Evolutionary conservation across 2,329 filamentous ascomycete species (phyloP), one percentile per base, ranked within the genome.

Genomic region (Colletotrichum theobromicola): DNA sequence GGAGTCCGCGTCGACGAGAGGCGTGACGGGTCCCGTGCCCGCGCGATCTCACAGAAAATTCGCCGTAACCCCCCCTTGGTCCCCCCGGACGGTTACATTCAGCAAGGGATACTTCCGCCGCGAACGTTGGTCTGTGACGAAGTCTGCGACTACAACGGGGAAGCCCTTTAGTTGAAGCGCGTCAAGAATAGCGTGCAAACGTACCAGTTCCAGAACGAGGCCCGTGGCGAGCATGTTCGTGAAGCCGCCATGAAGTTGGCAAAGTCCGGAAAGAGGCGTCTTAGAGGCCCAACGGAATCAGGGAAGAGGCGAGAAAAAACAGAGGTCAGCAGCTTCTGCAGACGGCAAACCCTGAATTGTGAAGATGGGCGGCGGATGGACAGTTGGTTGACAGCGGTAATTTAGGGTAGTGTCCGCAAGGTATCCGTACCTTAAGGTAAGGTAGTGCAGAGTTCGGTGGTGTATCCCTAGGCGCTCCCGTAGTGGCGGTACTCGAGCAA

Each of bases 21-120:
- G 58, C 34, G 37, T 65, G 58, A 65, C 58, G 64, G 58, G 64
- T 34, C 70, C 70, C 70, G 67, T 67, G 71, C 65, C 53, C 57
- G 70, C 70, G 67, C 70, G 75, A 76, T 76, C 70, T 76, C 65
- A 66, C 73, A 70, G 60, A 65, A 75, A 77, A 77, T 72, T 76
- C 74, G 74, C 70, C 75, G 75, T 53, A 58, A 69, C 55, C 65
- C 69, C 75, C 70, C 70, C 46, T 73, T 60, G 28, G 58, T 37
- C 37, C 65, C 70, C 73, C 73, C 58, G 53, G 71, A 76, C 28
- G 18, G 72, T 76, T 76, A 75, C 74, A 76, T 75, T 37, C 53
- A 74, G 55, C 61, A 75, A 71, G 74, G 74, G 67, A 70, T 74
- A 24, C 73, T 70, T 75, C 64, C 61, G 50, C 73, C 24, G 60